Evolutionary conservation across 257 asterid species (phyloP).

Genomic region (Solanum appendiculatum): DNA sequence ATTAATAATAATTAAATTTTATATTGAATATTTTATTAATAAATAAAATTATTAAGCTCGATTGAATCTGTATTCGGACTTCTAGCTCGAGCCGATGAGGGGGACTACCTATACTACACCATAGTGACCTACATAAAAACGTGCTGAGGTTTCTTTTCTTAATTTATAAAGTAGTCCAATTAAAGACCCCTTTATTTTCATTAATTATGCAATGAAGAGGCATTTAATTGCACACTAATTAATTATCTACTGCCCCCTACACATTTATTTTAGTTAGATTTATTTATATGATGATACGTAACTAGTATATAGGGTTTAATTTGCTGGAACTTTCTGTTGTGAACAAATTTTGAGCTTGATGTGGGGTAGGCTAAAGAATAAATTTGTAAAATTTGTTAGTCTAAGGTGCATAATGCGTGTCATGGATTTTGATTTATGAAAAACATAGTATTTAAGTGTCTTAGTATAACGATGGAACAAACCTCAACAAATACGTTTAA

Average conservation of each 20-base stretch:
- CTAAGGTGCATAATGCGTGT: rapidly evolving
- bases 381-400: neutral
- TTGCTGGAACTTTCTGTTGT: neutral
- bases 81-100: neutral
- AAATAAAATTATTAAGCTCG: neutral
- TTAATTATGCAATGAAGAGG: neutral
- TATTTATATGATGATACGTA: neutral
- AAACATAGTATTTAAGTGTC: neutral
- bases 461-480: neutral
- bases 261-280: neutral
- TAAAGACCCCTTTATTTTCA: neutral
- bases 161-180: neutral
- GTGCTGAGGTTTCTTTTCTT: neutral
- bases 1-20: neutral
- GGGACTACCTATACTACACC: neutral
- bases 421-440: neutral
- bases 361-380: neutral
- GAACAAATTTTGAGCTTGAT: neutral
- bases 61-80: neutral
- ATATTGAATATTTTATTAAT: too few species aligned
- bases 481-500: neutral
- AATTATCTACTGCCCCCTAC: neutral
- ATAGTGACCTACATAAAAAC: neutral
- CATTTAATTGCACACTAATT: neutral
- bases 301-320: neutral